Base-by-base conservation (phyloP, 2,329 filamentous ascomycete species). In the Tetracladium maxilliforme region DNA sequence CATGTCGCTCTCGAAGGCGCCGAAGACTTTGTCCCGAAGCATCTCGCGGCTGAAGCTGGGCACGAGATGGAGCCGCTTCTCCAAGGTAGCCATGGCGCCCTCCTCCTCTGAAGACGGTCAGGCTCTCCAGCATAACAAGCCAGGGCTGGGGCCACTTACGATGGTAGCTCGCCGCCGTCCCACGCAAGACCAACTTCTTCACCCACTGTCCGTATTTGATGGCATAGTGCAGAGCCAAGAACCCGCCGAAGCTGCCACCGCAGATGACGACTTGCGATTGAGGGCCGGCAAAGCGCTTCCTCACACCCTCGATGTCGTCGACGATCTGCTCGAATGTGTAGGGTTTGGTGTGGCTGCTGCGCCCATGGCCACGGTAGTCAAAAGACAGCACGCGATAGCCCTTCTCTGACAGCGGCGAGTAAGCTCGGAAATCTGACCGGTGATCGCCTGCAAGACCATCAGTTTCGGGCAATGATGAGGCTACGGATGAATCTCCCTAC, bases 201-300 rank as follows among this genome's bases (percentile, higher is more conserved):
- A 52, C 40, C 3, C 37, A 29, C 1, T 37, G 17, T 2, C 45
- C 34, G 24, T 52, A 51, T 16, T 45, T 42, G 27, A 53, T 51
- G 9, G 49, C 47, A 29, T 53, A 54, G 5, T 50, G 44, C 30
- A 48, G 45, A 1, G 51, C 51, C 5, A 54, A 32, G 19, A 47
- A 54, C 1, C 49, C 51, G 7, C 51, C 50, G 22, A 54, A 54
- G 28, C 48, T 52, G 3, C 51, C 51, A 7, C 49, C 50, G 10
- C 44, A 47, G 13, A 54, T 40, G 16, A 53, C 41, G 9, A 39
- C 41, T 10, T 41, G 33, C 12, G 31, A 21, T 1, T 39, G 27
- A 5, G 27, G 26, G 2, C 36, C 40, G 3, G 34, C 33, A 33
- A 51, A 51, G 14, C 43, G 40, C 19, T 17, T 21, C 7, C 47